Percentiles rank a stretch among this genome's conserved stretches.
These are phyloP conservation scores for Pilatotrama ljubarskyi DNA, from an alignment of 768 basidiomycete species.

Conservation along the genomic window DNA sequence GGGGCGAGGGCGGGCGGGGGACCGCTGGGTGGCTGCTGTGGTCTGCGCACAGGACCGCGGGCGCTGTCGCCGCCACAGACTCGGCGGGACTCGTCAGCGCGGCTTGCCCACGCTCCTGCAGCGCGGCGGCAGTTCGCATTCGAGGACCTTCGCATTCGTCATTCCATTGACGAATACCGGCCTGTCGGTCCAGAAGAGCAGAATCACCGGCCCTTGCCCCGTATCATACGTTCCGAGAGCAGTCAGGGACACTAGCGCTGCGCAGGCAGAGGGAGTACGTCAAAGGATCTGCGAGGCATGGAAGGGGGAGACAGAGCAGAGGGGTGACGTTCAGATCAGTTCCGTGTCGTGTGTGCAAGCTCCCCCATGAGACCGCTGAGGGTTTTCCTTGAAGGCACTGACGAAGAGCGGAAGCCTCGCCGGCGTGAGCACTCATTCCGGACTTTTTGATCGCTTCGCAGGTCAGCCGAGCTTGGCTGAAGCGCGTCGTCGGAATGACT, in stretches of 20 bases:
- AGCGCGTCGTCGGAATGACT: not conserved
- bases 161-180: constrained; percentile 4
- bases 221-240: not conserved
- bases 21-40: not conserved
- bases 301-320: not conserved
- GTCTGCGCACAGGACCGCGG: not conserved
- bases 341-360: no score
- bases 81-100: not conserved
- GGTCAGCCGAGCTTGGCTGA: not conserved
- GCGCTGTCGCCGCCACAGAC: not conserved
- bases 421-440: no score
- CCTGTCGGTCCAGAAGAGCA: constrained; percentile 3
- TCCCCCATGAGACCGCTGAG: no score
- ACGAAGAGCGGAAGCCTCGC: not conserved
- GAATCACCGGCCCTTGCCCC: not conserved
- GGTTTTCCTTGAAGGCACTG: not conserved
- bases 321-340: not conserved
- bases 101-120: not conserved
- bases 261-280: not conserved
- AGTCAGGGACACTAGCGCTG: not conserved
- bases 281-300: not conserved
- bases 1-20: not conserved
- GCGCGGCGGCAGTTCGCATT: not conserved
- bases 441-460: not conserved
- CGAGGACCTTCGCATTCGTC: not conserved